phyloP scores from a whole-genome alignment of 306 rosid genomes.

The Vigna unguiculata region DNA sequence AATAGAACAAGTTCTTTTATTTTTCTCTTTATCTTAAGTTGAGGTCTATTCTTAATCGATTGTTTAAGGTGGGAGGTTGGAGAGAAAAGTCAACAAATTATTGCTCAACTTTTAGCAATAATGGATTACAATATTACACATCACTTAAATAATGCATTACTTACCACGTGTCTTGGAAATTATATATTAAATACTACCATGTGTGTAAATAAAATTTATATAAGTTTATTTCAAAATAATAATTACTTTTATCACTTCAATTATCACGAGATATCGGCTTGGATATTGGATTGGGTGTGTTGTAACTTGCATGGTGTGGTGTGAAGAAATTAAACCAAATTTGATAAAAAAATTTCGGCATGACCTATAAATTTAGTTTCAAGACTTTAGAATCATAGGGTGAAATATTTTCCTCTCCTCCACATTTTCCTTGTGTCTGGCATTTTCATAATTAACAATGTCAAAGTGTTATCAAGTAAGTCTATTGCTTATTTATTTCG shows the following conservation, averaged over 20 bases:
- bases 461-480: too few species aligned
- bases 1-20: too few species aligned
- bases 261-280: not conserved
- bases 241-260: not conserved
- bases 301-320: not conserved
- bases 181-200: not conserved
- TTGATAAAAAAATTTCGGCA: too few species aligned
- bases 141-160: not conserved
- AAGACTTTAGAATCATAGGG: too few species aligned
- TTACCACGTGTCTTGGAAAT: not conserved
- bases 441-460: too few species aligned
- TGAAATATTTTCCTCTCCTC: too few species aligned
- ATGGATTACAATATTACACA: not conserved
- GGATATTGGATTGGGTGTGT: not conserved
- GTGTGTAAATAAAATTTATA: not conserved
- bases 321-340: too few species aligned
- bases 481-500: too few species aligned
- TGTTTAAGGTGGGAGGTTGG: not conserved
- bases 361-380: too few species aligned
- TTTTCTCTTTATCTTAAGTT: not conserved
- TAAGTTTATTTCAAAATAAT: not conserved
- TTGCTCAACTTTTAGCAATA: not conserved
- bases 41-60: not conserved
- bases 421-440: too few species aligned
- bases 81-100: constrained; percentile 3